A percentile compares a stretch with the other conserved stretches of the same genome.
These are phyloP conservation scores for Aspergillus sclerotioniger DNA, from an alignment of 495 filamentous ascomycete species.

Conservation along the genomic window DNA sequence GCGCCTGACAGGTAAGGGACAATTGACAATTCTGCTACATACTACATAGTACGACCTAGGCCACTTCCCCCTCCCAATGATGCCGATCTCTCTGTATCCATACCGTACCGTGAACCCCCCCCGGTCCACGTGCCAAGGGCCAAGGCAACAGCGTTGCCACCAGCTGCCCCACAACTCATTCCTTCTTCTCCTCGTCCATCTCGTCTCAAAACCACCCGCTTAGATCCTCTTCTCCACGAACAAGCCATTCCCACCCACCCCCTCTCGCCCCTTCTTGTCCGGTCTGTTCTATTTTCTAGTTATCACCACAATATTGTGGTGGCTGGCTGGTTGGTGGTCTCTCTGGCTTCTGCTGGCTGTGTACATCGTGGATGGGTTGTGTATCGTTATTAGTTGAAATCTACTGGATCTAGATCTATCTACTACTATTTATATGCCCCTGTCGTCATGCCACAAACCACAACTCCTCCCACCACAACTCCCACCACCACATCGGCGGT, in stretches of 20 bases:
- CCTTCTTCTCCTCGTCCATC: background rate
- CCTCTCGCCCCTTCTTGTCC: background rate
- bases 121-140: conserved; percentile 2
- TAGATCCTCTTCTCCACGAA: background rate
- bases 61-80: background rate
- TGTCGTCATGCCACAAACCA: conserved; percentile 17
- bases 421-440: background rate
- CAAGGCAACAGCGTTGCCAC: background rate
- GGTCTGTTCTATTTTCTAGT: background rate
- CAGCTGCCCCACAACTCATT: conserved; percentile 7
- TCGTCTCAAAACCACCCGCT: background rate
- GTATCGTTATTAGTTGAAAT: background rate
- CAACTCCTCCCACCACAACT: conserved; percentile 5
- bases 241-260: background rate
- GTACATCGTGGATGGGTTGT: background rate
- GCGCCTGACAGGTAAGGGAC: background rate
- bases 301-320: background rate
- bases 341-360: background rate
- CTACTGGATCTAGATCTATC: background rate
- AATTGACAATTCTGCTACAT: too few species aligned
- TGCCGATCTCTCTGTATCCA: background rate
- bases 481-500: conserved; percentile 13
- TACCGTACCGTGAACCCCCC: background rate
- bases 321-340: background rate
- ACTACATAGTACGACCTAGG: too few species aligned